These are phyloP conservation scores for Talaromyces sp. DNA, from an alignment of 2,329 filamentous ascomycete genomes.

Conservation along the genomic window DNA sequence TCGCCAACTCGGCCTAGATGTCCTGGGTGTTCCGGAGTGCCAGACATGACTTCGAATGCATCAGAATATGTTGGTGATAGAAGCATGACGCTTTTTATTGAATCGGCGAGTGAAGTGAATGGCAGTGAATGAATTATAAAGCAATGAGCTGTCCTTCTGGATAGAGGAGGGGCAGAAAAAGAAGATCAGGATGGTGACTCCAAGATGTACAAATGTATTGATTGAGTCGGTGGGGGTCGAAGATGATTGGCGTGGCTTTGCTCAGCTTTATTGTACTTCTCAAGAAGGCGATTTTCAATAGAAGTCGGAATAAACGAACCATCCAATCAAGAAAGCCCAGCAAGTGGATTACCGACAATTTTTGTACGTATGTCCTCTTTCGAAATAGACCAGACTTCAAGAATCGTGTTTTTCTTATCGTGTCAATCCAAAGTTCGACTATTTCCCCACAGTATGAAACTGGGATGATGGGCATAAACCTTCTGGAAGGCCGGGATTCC, in stretches of 20 bases:
- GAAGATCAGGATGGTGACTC: not conserved
- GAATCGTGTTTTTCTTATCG: not conserved
- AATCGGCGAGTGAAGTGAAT: constrained; percentile 17
- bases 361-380: not conserved
- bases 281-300: not conserved
- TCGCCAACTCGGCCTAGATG: constrained; percentile 25
- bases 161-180: not conserved
- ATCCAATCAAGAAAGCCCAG: not conserved
- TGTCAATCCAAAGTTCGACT: not conserved
- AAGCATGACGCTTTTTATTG: constrained; percentile 23
- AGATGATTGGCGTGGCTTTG: not conserved
- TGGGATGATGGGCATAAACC: not conserved
- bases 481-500: not conserved
- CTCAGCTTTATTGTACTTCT: not conserved
- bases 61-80: constrained; percentile 19
- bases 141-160: not conserved
- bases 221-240: not conserved
- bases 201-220: not conserved
- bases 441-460: not conserved
- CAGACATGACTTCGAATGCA: constrained; percentile 25
- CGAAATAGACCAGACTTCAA: not conserved
- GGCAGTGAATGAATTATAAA: not conserved
- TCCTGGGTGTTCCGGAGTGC: constrained; percentile 19
- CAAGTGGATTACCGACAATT: not conserved
- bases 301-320: not conserved